Conservation (phyloP, 495 filamentous ascomycete genomes). For the Neurospora sp. region DNA sequence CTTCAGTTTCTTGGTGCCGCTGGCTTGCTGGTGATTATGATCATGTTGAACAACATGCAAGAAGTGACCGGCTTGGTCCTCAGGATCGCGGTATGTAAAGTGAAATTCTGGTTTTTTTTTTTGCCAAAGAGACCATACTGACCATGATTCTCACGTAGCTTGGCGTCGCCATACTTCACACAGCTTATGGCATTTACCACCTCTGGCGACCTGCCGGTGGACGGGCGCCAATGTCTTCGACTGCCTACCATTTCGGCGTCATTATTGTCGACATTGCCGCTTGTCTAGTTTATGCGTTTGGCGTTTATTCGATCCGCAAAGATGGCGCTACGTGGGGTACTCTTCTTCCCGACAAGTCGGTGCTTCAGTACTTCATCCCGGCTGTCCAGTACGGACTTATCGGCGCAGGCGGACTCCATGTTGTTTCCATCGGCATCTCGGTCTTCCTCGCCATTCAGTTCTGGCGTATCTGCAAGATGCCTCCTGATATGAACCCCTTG, state of each 20-base stretch:
- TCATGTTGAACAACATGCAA: constrained; percentile 58
- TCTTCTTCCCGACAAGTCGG: constrained; percentile 39
- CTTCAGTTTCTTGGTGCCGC: constrained; percentile 56
- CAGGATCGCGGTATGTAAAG: constrained; percentile 56
- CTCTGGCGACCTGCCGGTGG: constrained; percentile 54
- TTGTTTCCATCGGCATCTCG: constrained; percentile 57
- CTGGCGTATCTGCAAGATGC: constrained; percentile 66
- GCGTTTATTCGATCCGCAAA: constrained; percentile 45
- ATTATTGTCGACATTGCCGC: constrained; percentile 58
- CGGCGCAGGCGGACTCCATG: constrained; percentile 53
- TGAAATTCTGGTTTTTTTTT: background rate
- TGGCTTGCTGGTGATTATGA: constrained; percentile 60
- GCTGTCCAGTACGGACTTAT: constrained; percentile 55
- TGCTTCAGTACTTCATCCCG: constrained; percentile 46
- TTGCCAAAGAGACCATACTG: background rate
- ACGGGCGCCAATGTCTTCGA: constrained; percentile 64
- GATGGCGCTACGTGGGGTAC: constrained; percentile 52
- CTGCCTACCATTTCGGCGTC: constrained; percentile 78
- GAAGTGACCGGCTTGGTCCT: constrained; percentile 61
- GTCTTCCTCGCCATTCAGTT: constrained; percentile 65
- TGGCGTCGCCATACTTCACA: constrained; percentile 57
- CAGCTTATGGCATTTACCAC: constrained; percentile 69
- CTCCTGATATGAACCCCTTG: constrained; percentile 87
- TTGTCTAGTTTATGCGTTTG: constrained; percentile 69
- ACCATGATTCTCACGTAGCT: constrained; percentile 33